Conservation (phyloP, 768 basidiomycete species). For the Grammothele lineata region DNA sequence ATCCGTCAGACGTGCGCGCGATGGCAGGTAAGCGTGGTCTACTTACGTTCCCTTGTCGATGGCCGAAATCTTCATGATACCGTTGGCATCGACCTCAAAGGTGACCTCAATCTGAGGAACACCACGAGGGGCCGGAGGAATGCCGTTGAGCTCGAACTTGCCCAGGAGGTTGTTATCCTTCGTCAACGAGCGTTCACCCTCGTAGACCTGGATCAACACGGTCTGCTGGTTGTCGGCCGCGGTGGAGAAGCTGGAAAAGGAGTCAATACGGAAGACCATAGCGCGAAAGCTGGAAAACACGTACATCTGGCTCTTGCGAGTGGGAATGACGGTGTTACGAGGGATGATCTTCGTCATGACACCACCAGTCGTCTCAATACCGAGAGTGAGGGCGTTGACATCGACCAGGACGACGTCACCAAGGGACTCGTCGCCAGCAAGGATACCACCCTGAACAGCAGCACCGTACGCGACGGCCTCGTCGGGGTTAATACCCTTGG, state of each 20-base stretch:
- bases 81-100: conserved; percentile 61
- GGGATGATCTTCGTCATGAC: conserved; percentile 98
- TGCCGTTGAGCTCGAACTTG: conserved; percentile 90
- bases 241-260: conserved; percentile 51
- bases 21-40: conserved; percentile 25
- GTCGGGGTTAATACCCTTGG: conserved; percentile 98
- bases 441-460: conserved; percentile 97
- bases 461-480: conserved; percentile 99
- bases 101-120: conserved; percentile 97
- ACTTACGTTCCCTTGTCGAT: conserved; percentile 84
- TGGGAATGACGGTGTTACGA: conserved; percentile 97
- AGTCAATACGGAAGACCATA: conserved; percentile 23
- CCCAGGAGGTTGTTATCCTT: conserved; percentile 99
- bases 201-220: conserved; percentile 94
- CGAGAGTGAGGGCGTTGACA: conserved; percentile 93
- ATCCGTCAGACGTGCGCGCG: conserved; percentile 34
- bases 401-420: conserved; percentile 93
- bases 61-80: conserved; percentile 84
- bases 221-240: conserved; percentile 92
- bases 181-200: conserved; percentile 95
- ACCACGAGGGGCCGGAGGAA: conserved; percentile 94
- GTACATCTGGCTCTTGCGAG: conserved; percentile 91
- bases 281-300: conserved; percentile 19
- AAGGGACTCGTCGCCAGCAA: conserved; percentile 89
- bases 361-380: conserved; percentile 98